These are phyloP conservation scores for Protostelium mycophagum DNA, from an alignment of 78 protist species.

Conservation along the genomic window DNA sequence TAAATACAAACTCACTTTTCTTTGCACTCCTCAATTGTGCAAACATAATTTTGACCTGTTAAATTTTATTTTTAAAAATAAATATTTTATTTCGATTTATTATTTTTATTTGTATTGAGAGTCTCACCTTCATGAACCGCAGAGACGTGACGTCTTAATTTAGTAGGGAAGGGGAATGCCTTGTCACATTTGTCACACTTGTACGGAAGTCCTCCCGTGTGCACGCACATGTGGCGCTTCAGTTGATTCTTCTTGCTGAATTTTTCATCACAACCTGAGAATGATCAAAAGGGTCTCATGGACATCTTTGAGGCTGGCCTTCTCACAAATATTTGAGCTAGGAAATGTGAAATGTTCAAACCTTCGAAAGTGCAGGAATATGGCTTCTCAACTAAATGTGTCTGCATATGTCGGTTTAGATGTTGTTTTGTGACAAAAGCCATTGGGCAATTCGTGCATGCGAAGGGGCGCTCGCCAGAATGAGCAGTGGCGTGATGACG, in stretches of 20 bases:
- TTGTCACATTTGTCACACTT: neutral
- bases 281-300: no score
- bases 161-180: neutral
- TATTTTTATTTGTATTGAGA: neutral
- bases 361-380: neutral
- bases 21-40: neutral
- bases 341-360: neutral
- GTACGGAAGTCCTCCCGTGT: neutral
- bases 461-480: neutral
- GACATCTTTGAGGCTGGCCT: no score
- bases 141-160: neutral
- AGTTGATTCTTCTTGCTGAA: neutral
- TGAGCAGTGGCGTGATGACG: neutral
- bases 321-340: no score
- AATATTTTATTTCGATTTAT: neutral
- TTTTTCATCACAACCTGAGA: neutral
- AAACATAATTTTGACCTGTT: neutral
- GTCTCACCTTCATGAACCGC: neutral
- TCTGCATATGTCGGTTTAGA: neutral
- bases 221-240: neutral
- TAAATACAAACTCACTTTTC: neutral
- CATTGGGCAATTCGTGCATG: neutral
- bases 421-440: neutral
- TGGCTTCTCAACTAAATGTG: neutral
- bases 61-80: no score